phyloP scores from a whole-genome alignment of 345 rosid species.

The Draba incana region DNA sequence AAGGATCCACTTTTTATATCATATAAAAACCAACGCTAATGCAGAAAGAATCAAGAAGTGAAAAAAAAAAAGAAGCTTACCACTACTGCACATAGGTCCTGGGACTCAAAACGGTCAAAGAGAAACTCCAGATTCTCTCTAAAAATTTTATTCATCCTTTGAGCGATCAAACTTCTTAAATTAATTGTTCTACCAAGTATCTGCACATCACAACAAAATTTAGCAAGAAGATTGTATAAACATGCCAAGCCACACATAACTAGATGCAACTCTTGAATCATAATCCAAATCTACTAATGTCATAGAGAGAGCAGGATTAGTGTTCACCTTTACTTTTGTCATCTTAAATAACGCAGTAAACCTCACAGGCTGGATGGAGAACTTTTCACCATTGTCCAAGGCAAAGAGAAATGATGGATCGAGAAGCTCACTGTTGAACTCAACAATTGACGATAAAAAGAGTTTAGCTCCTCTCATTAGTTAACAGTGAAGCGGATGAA shows the following conservation, averaged over 20 bases:
- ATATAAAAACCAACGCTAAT: constrained; percentile 7
- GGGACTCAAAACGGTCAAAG: constrained; percentile 94
- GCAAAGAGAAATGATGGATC: constrained; percentile 98
- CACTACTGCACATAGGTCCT: constrained; percentile 92
- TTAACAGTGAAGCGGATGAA: constrained; percentile 5
- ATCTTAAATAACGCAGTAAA: constrained; percentile 78
- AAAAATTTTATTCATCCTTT: constrained; percentile 87
- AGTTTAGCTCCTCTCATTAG: constrained; percentile 33
- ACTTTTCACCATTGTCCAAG: constrained; percentile 89
- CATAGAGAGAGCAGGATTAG: not conserved
- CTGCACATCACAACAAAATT: constrained; percentile 47
- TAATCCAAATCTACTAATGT: not conserved
- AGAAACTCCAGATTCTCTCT: constrained; percentile 98
- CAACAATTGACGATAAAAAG: constrained; percentile 30
- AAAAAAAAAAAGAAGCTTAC: constrained; percentile 46
- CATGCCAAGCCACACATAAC: constrained; percentile 18
- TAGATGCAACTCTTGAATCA: constrained; percentile 25
- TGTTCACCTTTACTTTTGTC: constrained; percentile 92
- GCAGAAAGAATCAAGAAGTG: constrained; percentile 10
- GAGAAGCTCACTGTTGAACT: constrained; percentile 73
- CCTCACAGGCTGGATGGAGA: constrained; percentile 87
- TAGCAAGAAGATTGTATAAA: constrained; percentile 34
- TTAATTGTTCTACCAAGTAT: constrained; percentile 93
- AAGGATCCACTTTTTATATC: constrained; percentile 16
- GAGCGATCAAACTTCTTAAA: constrained; percentile 86